Conservation (phyloP, 2,329 filamentous ascomycete species). For the Trichoderma gracile region DNA sequence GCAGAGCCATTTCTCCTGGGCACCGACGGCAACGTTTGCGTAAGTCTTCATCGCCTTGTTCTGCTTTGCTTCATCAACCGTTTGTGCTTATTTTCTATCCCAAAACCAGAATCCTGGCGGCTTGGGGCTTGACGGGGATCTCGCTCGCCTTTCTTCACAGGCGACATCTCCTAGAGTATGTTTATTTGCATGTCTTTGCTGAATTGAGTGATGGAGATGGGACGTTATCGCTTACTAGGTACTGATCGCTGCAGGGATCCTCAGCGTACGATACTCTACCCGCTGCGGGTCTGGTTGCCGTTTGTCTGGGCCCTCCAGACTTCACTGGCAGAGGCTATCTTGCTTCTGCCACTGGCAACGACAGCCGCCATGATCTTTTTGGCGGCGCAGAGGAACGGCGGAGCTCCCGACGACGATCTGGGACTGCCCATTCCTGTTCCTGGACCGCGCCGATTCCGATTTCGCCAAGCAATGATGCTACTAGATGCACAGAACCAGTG, state of each 20-base stretch:
- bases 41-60: conserved; percentile 1
- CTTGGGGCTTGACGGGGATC: conserved; percentile 10
- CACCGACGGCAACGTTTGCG: conserved; percentile 16
- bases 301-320: conserved; percentile 9
- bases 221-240: neutral
- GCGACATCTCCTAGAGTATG: conserved; percentile 13
- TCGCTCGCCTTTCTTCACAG: conserved; percentile 9
- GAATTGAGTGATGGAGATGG: neutral
- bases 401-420: neutral
- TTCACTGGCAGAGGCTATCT: conserved; percentile 10
- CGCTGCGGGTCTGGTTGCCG: conserved; percentile 16
- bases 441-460: conserved; percentile 13
- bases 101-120: neutral
- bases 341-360: conserved; percentile 19
- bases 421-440: conserved; percentile 15
- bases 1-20: conserved; percentile 15
- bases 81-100: neutral
- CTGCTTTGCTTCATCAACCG: neutral
- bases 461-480: neutral
- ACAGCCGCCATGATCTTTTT: conserved; percentile 18
- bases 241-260: conserved; percentile 10
- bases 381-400: neutral
- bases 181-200: neutral
- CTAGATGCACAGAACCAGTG: neutral
- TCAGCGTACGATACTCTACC: conserved; percentile 12